These are phyloP conservation scores for Wolfiporia cocos DNA, from an alignment of 1,284 basidiomycete genomes.

Conservation along the genomic window DNA sequence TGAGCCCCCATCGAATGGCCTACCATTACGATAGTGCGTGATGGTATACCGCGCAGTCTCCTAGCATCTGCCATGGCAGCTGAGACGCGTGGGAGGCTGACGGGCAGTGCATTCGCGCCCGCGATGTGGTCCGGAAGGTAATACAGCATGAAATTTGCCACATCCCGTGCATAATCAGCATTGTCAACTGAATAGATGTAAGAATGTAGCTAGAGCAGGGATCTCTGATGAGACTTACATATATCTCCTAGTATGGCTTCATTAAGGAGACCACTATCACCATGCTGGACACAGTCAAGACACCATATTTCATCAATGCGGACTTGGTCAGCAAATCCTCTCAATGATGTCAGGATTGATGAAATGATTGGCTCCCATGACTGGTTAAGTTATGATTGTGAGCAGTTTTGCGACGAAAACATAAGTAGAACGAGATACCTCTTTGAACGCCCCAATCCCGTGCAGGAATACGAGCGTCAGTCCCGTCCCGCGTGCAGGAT, in stretches of 20 bases:
- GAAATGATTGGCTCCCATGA: background rate
- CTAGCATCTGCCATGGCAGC: background rate
- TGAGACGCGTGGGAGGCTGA: background rate
- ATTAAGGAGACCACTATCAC: background rate
- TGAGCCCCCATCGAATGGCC: too few relatives aligned
- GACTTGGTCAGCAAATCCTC: background rate
- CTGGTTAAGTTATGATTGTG: background rate
- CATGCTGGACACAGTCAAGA: background rate
- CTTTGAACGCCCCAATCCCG: background rate
- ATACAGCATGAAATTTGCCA: background rate
- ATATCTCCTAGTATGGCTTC: background rate
- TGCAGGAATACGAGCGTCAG: background rate
- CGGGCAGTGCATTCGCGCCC: background rate
- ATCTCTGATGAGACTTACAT: background rate
- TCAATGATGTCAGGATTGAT: background rate
- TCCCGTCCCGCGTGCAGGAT: too few relatives aligned
- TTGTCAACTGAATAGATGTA: background rate
- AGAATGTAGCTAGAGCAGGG: background rate
- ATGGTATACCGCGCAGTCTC: background rate
- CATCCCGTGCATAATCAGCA: background rate
- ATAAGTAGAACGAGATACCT: too few relatives aligned
- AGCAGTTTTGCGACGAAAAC: background rate
- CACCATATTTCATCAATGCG: background rate
- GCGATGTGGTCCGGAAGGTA: background rate
- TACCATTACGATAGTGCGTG: too few relatives aligned